A percentile compares a stretch with the other conserved stretches of the same genome.
phyloP scores from a whole-genome alignment of 2,329 filamentous ascomycete species.

The Teratosphaeriaceae sp. region DNA sequence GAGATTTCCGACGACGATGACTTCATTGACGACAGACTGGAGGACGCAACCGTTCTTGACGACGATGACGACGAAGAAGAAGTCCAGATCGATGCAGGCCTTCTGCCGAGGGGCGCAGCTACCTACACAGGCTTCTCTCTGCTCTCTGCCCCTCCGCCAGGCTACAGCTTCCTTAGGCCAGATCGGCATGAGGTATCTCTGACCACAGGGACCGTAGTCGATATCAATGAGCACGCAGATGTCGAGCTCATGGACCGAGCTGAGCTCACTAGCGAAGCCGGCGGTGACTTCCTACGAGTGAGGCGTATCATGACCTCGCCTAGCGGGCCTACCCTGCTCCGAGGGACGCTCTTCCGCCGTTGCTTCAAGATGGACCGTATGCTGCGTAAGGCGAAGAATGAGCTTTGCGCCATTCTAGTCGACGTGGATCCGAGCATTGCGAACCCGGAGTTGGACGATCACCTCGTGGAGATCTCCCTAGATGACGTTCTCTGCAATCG shows the following conservation, averaged over 20 bases:
- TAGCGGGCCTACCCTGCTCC: neutral
- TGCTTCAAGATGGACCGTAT: neutral
- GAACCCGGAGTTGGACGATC: neutral
- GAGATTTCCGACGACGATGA: neutral
- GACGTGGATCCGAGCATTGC: neutral
- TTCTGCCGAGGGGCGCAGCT: neutral
- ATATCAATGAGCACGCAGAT: neutral
- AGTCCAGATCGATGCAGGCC: neutral
- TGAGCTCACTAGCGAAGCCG: too few relatives aligned
- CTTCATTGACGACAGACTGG: neutral
- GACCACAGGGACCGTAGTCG: neutral
- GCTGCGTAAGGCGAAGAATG: neutral
- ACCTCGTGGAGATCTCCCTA: neutral
- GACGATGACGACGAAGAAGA: neutral
- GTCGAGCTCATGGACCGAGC: neutral
- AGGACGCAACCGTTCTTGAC: neutral
- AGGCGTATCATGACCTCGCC: neutral
- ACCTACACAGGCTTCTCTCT: neutral
- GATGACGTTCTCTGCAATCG: neutral
- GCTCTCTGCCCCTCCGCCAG: neutral
- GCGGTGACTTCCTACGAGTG: neutral
- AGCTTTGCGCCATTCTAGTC: neutral
- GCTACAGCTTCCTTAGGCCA: neutral
- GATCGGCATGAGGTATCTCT: too few relatives aligned
- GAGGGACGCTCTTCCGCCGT: neutral